These are phyloP conservation scores for Leucosporidium scottii DNA, from an alignment of 768 basidiomycete genomes.

Conservation along the genomic window DNA sequence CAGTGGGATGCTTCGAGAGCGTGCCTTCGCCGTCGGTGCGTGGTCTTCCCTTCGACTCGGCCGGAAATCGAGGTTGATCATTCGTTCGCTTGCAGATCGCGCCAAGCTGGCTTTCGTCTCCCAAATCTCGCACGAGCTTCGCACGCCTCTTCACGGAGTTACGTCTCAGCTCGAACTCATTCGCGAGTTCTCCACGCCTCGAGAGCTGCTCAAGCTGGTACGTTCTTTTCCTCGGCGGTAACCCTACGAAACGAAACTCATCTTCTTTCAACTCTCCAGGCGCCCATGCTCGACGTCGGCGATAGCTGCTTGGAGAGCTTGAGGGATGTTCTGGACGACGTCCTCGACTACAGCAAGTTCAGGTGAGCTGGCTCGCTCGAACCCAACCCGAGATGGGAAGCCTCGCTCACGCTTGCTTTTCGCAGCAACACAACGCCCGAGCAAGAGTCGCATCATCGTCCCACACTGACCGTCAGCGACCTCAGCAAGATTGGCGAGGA, in stretches of 20 bases:
- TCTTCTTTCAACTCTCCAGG: not conserved
- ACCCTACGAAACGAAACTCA: conserved; percentile 9
- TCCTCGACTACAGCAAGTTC: conserved; percentile 29
- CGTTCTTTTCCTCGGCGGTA: conserved; percentile 11
- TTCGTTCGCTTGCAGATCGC: conserved; percentile 13
- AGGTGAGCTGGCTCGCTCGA: not conserved
- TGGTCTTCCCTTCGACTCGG: not conserved
- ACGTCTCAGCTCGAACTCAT: conserved; percentile 33
- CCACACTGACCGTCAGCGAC: not conserved
- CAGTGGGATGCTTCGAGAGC: conserved; percentile 26
- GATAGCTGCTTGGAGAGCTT: conserved; percentile 22
- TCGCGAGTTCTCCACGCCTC: conserved; percentile 23
- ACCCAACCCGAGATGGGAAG: no score
- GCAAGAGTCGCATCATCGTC: not conserved
- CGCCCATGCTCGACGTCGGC: conserved; percentile 19
- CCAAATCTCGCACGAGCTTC: conserved; percentile 38
- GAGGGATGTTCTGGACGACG: conserved; percentile 23
- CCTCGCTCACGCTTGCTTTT: no score
- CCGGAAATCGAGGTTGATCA: not conserved
- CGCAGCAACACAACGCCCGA: not conserved
- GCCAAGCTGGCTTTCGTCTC: conserved; percentile 38
- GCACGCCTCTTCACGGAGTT: conserved; percentile 38
- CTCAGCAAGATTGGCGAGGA: conserved; percentile 15
- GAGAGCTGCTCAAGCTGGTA: conserved; percentile 7
- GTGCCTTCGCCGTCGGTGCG: conserved; percentile 30